Evolutionary conservation across 164 flowering plant genomes (phyloP), one percentile per base, ranked within the genome.

Genomic region (Magnolia kwangsiensis): DNA sequence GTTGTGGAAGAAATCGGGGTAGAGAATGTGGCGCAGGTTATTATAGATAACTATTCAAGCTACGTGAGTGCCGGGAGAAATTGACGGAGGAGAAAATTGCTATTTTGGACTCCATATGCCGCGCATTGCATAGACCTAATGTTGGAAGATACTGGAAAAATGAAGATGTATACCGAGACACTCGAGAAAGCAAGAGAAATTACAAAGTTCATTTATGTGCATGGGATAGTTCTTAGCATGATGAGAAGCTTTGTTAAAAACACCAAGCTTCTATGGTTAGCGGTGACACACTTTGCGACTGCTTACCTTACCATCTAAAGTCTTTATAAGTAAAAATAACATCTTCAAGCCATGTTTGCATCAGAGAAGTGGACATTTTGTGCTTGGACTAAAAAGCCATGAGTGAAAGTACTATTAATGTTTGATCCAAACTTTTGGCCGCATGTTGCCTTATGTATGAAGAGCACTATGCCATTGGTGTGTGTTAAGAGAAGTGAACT

Each of bases 21-120:
- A 16, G 18, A 16, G 16, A 58, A 58, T 58, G 61, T 68, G 20
- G 49, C 31, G 51, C 20, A 69, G 50, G 72, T 31, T 16, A 19
- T 24, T 29, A 69, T 50, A 7, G 21, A 69, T 37, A 69, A 69
- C 14, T 7, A 21, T 7, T 45, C 72, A 3, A 69, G 50, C 31
- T 69, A 14, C 11, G 72, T 14, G 11, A 24, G 8, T 58, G 61
- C 10, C 18, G 10, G 61, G 61, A 58, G 50, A 37, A 3, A 24
- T 19, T 75, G 65, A 68, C 50, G 72, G 72, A 50, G 16, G 31
- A 72, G 75, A 23, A 68, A 24, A 68, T 49, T 45, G 2, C 7
- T 75, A 4, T 68, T 23, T 51, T 75, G 77, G 72, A 75, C 77
- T 21, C 72, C 77, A 1, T 75, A 66, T 75, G 77, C 72, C 10